These are phyloP conservation scores for Jasminum sambac DNA, from an alignment of 257 asterid genomes.

Conservation along the genomic window DNA sequence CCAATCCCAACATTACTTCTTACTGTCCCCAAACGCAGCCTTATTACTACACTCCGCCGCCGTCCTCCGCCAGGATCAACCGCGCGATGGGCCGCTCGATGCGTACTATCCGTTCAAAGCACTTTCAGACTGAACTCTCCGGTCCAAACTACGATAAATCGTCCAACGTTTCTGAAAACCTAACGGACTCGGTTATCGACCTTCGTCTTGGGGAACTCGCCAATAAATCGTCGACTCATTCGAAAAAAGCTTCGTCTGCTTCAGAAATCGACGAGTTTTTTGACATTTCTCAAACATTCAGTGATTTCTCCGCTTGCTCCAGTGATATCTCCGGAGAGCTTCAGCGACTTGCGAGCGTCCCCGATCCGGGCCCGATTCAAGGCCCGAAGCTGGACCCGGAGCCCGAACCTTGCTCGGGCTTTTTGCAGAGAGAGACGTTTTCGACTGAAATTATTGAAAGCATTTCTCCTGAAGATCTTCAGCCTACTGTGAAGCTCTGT, in stretches of 20 bases:
- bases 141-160: conserved; percentile 32
- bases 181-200: conserved; percentile 74
- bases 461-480: conserved; percentile 53
- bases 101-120: conserved; percentile 63
- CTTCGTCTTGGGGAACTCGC: conserved; percentile 73
- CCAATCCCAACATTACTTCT: conserved; percentile 42
- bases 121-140: conserved; percentile 44
- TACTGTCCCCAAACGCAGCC: conserved; percentile 45
- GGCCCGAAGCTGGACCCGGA: conserved; percentile 14
- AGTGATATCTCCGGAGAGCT: conserved; percentile 92
- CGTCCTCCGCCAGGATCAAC: conserved; percentile 49
- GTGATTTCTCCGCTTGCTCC: conserved; percentile 82
- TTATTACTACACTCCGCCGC: conserved; percentile 60
- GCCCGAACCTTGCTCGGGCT: conserved; percentile 41
- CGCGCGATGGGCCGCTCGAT: conserved; percentile 65
- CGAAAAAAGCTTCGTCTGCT: conserved; percentile 36
- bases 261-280: conserved; percentile 43
- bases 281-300: conserved; percentile 65
- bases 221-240: conserved; percentile 32
- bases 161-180: conserved; percentile 42
- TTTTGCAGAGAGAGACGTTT: conserved; percentile 43
- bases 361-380: conserved; percentile 39
- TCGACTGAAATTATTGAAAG: conserved; percentile 54
- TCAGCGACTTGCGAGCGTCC: conserved; percentile 69
- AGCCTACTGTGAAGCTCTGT: conserved; percentile 49